phyloP scores from a whole-genome alignment of 2,329 filamentous ascomycete species.

The Monascus ruber region DNA sequence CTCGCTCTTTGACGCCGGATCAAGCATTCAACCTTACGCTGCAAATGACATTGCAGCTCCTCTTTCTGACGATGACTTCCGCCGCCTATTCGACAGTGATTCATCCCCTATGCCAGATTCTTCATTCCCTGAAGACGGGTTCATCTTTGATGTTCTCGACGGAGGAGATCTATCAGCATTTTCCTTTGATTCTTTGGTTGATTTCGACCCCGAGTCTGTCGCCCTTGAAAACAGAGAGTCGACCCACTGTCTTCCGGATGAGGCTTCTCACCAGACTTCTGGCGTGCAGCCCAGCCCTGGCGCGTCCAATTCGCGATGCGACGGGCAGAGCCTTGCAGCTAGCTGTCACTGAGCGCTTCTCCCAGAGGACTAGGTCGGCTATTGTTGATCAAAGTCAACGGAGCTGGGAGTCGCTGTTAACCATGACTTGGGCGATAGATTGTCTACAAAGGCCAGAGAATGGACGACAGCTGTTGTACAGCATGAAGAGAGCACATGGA shows the following conservation, averaged over 20 bases:
- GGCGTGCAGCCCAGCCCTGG: constrained; percentile 43
- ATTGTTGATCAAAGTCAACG: no score
- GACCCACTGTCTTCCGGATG: constrained; percentile 40
- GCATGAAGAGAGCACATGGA: no score
- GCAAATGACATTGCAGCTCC: constrained; percentile 50
- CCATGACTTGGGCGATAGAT: no score
- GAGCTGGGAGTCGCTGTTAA: no score
- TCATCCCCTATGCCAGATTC: constrained; percentile 59
- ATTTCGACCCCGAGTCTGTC: constrained; percentile 36
- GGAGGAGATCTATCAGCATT: constrained; percentile 36
- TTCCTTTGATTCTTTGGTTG: constrained; percentile 45
- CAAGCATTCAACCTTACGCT: constrained; percentile 15
- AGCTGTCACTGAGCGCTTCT: constrained; percentile 33
- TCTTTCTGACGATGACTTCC: constrained; percentile 60
- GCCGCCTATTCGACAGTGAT: constrained; percentile 48
- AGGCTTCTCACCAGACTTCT: constrained; percentile 40
- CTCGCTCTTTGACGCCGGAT: constrained; percentile 4
- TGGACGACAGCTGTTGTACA: no score
- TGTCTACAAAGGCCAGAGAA: no score
- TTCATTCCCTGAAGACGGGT: constrained; percentile 64
- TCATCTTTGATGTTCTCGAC: constrained; percentile 58
- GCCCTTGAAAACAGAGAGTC: constrained; percentile 14
- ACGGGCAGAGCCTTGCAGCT: constrained; percentile 43
- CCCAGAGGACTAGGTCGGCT: constrained; percentile 6
- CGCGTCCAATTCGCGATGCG: constrained; percentile 43